These are phyloP conservation scores for Decorospora gaudefroyi DNA, from an alignment of 2,329 filamentous ascomycete genomes.

Conservation along the genomic window DNA sequence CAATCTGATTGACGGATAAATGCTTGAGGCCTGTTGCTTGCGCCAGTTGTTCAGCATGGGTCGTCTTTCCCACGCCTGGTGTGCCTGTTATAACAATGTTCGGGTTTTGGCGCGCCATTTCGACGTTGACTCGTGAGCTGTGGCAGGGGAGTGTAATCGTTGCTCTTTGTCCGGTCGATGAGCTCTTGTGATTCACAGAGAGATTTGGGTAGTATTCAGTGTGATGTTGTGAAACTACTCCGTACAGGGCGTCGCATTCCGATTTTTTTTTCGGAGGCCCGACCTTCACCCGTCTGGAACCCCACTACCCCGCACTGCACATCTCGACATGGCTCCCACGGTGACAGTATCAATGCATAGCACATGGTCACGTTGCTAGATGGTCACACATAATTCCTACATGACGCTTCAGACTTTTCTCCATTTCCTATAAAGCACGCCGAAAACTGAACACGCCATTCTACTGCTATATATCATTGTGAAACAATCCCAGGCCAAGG, in stretches of 20 bases:
- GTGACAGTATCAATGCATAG: neutral
- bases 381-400: neutral
- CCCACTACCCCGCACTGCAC: constrained; percentile 26
- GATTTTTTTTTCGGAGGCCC: constrained; percentile 24
- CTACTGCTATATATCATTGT: constrained; percentile 7
- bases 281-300: constrained; percentile 21
- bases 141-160: constrained; percentile 4
- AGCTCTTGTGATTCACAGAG: neutral
- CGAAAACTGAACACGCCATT: constrained; percentile 12
- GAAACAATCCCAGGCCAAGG: constrained; percentile 9
- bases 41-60: constrained; percentile 81
- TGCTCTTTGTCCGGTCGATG: neutral
- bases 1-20: constrained; percentile 85
- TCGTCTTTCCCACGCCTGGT: constrained; percentile 94
- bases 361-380: neutral
- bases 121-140: neutral
- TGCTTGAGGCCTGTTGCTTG: constrained; percentile 77
- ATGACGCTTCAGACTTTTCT: constrained; percentile 19
- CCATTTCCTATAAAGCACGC: constrained; percentile 7
- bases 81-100: constrained; percentile 97
- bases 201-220: no score
- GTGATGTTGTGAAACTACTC: no score
- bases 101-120: constrained; percentile 58
- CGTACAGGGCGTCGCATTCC: constrained; percentile 14
- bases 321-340: constrained; percentile 1